Evolutionary conservation across 352 stramenopile species (phyloP), one percentile per base, ranked within the genome.

Genomic region (Phytophthora fragariae): DNA sequence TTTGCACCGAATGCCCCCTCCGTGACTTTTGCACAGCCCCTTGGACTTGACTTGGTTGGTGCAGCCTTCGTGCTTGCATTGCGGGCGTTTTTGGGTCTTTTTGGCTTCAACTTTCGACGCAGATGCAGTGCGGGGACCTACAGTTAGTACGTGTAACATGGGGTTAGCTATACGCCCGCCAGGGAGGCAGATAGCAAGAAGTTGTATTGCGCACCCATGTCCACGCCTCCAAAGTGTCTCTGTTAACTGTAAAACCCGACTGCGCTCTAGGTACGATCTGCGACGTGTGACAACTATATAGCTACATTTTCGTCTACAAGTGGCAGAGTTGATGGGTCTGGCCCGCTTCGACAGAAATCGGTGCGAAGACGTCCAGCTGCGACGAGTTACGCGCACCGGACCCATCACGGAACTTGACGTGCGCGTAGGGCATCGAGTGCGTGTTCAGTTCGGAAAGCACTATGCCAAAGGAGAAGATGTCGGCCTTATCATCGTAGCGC

Each of bases 1-100:
- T 65, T 70, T 71, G 55, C 71, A 77, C 1, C 71, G 71, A 5
- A 71, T 70, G n/a, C 71, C 65, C 39, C 71, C 71, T 29, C 71
- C 71, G 41, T 77, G 71, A 5, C 62, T 67, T 37, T 77, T 74
- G 60, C 71, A 77, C 14, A 77, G 54, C 3, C 71, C 71, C 24
- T 57, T 66, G 27, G 71, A 77, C 65, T 77, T 73, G 59, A 74
- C 65, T 52, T 77, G 71, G 47, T 70, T 70, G 19, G 33, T 50
- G 50, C 71, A 77, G 49, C 60, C 65, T 39, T 75, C 62, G 39
- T 63, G 37, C 47, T 71, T 71, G 50, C 68, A 75, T 19, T 70
- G 67, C 15, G 64, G 63, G 3, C 57, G 56, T 37, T 69, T 73
- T 53, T 44, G 49, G 4, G 53, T 58, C 55, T 73, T 73, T 27